Base-by-base conservation (phyloP, 768 basidiomycete species). In the Leccinum barrowsii region DNA sequence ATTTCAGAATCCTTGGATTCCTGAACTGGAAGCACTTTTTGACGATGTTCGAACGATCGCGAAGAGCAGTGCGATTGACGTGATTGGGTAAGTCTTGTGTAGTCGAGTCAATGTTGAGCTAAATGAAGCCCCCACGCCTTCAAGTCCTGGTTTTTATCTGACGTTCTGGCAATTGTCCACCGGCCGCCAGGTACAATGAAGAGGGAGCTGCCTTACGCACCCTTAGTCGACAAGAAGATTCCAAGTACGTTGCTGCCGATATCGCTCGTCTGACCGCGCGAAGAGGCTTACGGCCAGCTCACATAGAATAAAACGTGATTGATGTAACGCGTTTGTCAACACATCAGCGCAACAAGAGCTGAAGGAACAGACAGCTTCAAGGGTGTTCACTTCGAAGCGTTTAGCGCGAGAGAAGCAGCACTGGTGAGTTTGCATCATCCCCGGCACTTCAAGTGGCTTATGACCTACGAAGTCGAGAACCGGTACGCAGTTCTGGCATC, bases 151-250 rank as follows among this genome's bases (percentile, higher is more conserved):
- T 2, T 98, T 99, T 75, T 98, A 94, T 67, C 74, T 92, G 48
- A 94, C 95, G 2, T 99, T 98, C 76, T 99, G 97, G 97, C 95
- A 98, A 71, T 74, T 98, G 52, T 89, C 92, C 91, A 12, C 94
- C 95, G 0, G 78, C 80, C 17, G 68, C 83, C 6, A 84, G 83
- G 59, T 99, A 98, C 60, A 86, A 91, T 50, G 87, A 90, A 66
- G 90, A 94, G 66, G 82, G 84, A 30, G 78, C 82, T 24, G 76
- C 78, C 15, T 71, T 92, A 30, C 80, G 83, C 34, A 74, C 80
- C 4, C 75, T 89, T 28, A 88, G 85, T 65, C 83, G 82, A 3
- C 81, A 87, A 65, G 88, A 90, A 69, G 89, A 90, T 57, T 71
- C 78, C 28, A 82, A 82, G 61, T 84, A 81, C 63, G 79, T 73